Base-by-base conservation (phyloP, 371 early-diverging fungal species). In the Circinella minor region DNA sequence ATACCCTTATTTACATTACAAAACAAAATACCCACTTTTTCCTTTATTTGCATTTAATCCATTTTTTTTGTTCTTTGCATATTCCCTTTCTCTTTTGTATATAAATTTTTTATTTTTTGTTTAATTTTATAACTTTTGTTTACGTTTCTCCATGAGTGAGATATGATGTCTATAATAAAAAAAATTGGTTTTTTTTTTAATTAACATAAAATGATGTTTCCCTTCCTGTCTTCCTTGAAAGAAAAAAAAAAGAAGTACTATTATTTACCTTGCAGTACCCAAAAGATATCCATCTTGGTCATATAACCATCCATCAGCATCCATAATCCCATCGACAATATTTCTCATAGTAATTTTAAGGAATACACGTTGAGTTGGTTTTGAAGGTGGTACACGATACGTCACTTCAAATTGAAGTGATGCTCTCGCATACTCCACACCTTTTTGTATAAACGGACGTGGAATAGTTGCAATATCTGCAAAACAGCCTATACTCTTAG, bases 251-350 rank as follows among this genome's bases (percentile, higher is more conserved):
- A 49, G 14, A 11, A n/a, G 49, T 49, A 0, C 51, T 5, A 14
- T 51, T 51, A 13, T 57, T 27, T 34, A 57, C 57, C 20, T 34
- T 57, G 57, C 57, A 5, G 57, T 57, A 27, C n/a, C 57, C 36
- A 57, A 57, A 11, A 57, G 57, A 57, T 57, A 57, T 18, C 36
- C 57, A 34, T 57, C 57, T 27, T 57, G 57, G 27, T 57, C 57
- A 57, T 10, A 57, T 14, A 57, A 34, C 57, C 57, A 57, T n/a
- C 10, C 36, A 57, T 57, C 57, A 17, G 36, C 36, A 34, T 18
- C n/a, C 57, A 34, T 34, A 27, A 57, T 18, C 1, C 57, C 57
- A 27, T 57, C 6, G 0, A 57, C 11, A 57, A 57, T 34, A 34
- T 57, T 57, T 9, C 14, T 1, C 36, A 57, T 34, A 18, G 27